A percentile compares a stretch with the other conserved stretches of the same genome.
phyloP scores from a whole-genome alignment of 352 stramenopile genomes.

The Phytophthora tentaculata region DNA sequence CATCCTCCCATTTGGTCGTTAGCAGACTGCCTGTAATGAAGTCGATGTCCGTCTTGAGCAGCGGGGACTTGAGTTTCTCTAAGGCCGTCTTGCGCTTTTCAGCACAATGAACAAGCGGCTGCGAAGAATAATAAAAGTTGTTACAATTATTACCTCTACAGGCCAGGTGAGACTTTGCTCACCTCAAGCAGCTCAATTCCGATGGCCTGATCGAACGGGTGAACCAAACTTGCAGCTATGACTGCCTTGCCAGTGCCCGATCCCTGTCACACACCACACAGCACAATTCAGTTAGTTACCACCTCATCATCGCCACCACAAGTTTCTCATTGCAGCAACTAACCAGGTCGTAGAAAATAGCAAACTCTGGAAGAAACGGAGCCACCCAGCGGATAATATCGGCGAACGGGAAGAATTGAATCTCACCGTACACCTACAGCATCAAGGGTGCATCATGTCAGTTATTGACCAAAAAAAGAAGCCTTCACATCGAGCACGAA shows the following conservation, averaged over 20 bases:
- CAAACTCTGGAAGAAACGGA: constrained; percentile 64
- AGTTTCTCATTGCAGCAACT: constrained; percentile 4
- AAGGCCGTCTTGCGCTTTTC: constrained; percentile 74
- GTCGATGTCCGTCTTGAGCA: constrained; percentile 69
- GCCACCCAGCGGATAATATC: constrained; percentile 73
- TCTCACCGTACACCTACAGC: constrained; percentile 82
- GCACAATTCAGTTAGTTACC: background rate
- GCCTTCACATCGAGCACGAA: background rate
- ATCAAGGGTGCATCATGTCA: background rate
- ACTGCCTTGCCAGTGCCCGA: constrained; percentile 86
- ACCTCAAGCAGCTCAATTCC: constrained; percentile 84
- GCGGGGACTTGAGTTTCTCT: constrained; percentile 43
- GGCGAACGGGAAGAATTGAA: constrained; percentile 86
- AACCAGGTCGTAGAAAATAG: constrained; percentile 88
- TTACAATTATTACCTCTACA: background rate
- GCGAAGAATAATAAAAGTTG: background rate
- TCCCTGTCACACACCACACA: constrained; percentile 44
- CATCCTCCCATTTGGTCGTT: constrained; percentile 70
- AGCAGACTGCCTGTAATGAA: constrained; percentile 77
- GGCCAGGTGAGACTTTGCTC: background rate
- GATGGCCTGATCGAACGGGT: constrained; percentile 85
- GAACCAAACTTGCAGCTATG: constrained; percentile 74
- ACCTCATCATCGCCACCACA: no score
- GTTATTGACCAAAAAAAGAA: background rate
- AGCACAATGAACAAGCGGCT: constrained; percentile 78